Evolutionary conservation across 2,329 filamentous ascomycete species (phyloP), one percentile per base, ranked within the genome.

Genomic region (Calonectria hongkongensis): DNA sequence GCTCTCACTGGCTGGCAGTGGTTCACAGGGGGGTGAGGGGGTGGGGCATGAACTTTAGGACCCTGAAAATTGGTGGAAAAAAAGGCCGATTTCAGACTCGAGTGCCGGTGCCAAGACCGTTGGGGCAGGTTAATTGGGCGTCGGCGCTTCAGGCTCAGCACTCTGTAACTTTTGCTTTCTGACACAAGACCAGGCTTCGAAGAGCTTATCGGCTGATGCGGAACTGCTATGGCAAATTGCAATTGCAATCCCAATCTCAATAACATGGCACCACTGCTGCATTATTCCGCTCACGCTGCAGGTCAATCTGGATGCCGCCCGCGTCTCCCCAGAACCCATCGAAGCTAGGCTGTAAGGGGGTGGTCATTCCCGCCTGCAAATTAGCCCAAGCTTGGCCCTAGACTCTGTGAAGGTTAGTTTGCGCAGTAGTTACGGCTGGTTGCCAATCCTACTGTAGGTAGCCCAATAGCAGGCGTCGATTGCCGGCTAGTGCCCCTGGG

Each of bases 251-350:
- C 3, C 41, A 47, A 63, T 47, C 58, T 63, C 58, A 21, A 63
- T 8, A 28, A 63, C 58, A 47, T 70, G 67, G 66, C 64, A 58
- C 58, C 64, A 63, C 47, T 33, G 60, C 66, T 69, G 54, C 56
- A 58, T 56, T 51, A 58, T 36, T 33, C 64, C 64, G 39, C 48
- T 51, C 65, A 45, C 56, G 43, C 28, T 64, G 39, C 67, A 70
- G 36, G 64, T 71, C 75, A 79, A 79, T 79, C 75, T 70, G 60
- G 33, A 56, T 33, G n/a, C 47, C 50, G 75, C 69, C 76, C 73
- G 74, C 60, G 74, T 71, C 76, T 72, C 73, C 77, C 58, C 72
- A 41, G 56, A 36, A 5, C 70, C 66, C 66, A 71, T 58, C 54
- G 68, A 54, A 68, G 67, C 71, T 67, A 70, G 50, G 58, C 64